Percentiles rank a stretch among this genome's conserved stretches.
These are phyloP conservation scores for Penicillium lividum DNA, from an alignment of 495 filamentous ascomycete species.

Conservation along the genomic window DNA sequence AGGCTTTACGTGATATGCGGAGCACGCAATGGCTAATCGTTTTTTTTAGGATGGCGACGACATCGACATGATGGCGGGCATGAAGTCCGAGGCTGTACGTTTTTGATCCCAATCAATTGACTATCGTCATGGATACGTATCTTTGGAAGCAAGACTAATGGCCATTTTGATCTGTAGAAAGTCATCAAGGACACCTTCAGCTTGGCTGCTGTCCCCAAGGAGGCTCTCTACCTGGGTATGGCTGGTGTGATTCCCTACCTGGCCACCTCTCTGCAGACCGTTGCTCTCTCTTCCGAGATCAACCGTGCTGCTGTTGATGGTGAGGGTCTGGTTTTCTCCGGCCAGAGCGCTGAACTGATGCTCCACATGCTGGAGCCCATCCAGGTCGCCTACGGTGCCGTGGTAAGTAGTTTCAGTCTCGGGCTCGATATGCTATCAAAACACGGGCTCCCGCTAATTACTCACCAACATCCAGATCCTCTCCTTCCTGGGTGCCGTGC, in stretches of 20 bases:
- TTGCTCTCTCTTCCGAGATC: conserved; percentile 81
- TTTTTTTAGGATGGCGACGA: conserved; percentile 42
- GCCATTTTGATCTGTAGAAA: conserved; percentile 49
- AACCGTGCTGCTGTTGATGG: conserved; percentile 62
- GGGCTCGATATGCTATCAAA: neutral
- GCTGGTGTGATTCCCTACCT: conserved; percentile 91
- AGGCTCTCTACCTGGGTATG: conserved; percentile 79
- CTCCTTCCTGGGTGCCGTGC: conserved; percentile 93
- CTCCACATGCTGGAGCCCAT: conserved; percentile 84
- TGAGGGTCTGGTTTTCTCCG: conserved; percentile 63
- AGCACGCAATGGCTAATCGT: conserved; percentile 31
- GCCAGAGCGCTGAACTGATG: conserved; percentile 69
- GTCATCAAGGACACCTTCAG: conserved; percentile 87
- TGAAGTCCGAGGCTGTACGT: conserved; percentile 75
- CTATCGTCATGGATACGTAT: neutral
- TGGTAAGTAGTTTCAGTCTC: conserved; percentile 56
- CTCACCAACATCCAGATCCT: conserved; percentile 60
- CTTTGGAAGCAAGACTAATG: conserved; percentile 12
- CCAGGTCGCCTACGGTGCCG: conserved; percentile 90
- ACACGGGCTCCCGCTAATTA: conserved; percentile 10
- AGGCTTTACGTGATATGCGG: neutral
- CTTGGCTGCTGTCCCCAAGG: conserved; percentile 71
- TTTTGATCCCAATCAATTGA: conserved; percentile 5
- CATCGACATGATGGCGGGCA: conserved; percentile 64
- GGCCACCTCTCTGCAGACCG: conserved; percentile 82